A percentile compares a stretch with the other conserved stretches of the same genome.
phyloP scores from a whole-genome alignment of 345 rosid genomes.

The Lepidium sativum region DNA sequence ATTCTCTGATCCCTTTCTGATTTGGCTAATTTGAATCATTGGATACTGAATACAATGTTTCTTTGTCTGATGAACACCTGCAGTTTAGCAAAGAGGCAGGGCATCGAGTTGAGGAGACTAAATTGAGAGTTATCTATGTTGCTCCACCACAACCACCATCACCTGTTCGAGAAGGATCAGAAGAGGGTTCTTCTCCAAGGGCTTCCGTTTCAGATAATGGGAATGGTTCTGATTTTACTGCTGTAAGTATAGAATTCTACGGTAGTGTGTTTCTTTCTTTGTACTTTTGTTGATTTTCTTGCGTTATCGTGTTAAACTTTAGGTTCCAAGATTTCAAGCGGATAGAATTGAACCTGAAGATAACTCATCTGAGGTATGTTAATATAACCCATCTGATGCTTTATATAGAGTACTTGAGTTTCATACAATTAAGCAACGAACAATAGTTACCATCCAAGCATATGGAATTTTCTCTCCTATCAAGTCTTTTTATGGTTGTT shows the following conservation, averaged over 20 bases:
- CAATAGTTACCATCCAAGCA: background rate
- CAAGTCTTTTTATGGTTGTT: background rate
- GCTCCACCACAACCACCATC: constrained; percentile 79
- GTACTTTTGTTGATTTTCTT: constrained; percentile 2
- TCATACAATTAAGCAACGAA: background rate
- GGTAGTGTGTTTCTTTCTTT: background rate
- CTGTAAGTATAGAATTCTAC: constrained; percentile 35
- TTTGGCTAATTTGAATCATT: background rate
- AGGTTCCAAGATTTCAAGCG: constrained; percentile 45
- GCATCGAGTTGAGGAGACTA: constrained; percentile 56
- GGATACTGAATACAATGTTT: background rate
- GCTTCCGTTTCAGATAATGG: constrained; percentile 62
- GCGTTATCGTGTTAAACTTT: constrained; percentile 25
- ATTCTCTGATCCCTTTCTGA: background rate
- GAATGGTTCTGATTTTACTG: constrained; percentile 39
- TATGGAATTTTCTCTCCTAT: background rate
- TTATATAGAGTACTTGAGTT: background rate
- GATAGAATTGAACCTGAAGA: constrained; percentile 45
- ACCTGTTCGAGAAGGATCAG: constrained; percentile 66
- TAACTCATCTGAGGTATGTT: constrained; percentile 50
- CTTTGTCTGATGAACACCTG: background rate
- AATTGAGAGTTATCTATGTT: constrained; percentile 71
- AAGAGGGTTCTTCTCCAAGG: constrained; percentile 77
- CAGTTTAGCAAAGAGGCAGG: constrained; percentile 69
- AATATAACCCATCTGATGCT: background rate